phyloP scores from a whole-genome alignment of 2,329 filamentous ascomycete genomes.

The Acrocalymma vagum region DNA sequence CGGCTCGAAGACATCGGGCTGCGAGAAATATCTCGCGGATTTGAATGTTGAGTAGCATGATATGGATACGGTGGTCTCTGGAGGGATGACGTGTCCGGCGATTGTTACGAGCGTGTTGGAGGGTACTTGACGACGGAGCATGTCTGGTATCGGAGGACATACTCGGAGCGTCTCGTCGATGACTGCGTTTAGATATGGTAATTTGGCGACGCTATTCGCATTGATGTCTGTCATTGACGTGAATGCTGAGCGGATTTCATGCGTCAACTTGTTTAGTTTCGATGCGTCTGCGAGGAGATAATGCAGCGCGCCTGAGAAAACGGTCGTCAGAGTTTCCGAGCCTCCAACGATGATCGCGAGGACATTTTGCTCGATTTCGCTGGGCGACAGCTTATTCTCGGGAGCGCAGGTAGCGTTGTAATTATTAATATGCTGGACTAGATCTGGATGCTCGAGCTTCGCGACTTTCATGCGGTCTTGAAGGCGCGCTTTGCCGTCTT shows the following conservation, averaged over 20 bases:
- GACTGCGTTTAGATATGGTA: constrained; percentile 8
- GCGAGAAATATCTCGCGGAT: constrained; percentile 3
- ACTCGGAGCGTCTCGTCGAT: constrained; percentile 9
- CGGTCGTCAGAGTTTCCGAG: constrained; percentile 46
- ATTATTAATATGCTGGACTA: constrained; percentile 17
- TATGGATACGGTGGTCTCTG: constrained; percentile 2
- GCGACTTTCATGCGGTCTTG: constrained; percentile 2
- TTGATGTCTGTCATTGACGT: constrained; percentile 11
- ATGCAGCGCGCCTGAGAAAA: constrained; percentile 38
- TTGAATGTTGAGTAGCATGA: constrained; percentile 10
- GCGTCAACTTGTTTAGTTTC: constrained; percentile 10
- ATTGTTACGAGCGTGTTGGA: constrained; percentile 30
- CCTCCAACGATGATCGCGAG: constrained; percentile 44
- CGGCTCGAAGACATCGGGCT: constrained; percentile 4
- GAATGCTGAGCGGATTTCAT: constrained; percentile 20
- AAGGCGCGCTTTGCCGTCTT: constrained; percentile 11
- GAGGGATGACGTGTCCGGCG: constrained; percentile 18
- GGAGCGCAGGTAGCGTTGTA: constrained; percentile 12
- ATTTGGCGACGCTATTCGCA: constrained; percentile 2
- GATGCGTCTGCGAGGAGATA: constrained; percentile 25
- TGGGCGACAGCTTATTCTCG: constrained; percentile 13
- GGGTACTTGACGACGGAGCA: constrained; percentile 23
- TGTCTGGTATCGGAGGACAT: constrained; percentile 19
- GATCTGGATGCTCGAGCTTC: constrained; percentile 14
- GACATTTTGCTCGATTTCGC: constrained; percentile 40